Percentiles rank a stretch among this genome's conserved stretches.
Evolutionary conservation across 2,329 filamentous ascomycete genomes (phyloP).

Genomic region (Aspergillus chevalieri): DNA sequence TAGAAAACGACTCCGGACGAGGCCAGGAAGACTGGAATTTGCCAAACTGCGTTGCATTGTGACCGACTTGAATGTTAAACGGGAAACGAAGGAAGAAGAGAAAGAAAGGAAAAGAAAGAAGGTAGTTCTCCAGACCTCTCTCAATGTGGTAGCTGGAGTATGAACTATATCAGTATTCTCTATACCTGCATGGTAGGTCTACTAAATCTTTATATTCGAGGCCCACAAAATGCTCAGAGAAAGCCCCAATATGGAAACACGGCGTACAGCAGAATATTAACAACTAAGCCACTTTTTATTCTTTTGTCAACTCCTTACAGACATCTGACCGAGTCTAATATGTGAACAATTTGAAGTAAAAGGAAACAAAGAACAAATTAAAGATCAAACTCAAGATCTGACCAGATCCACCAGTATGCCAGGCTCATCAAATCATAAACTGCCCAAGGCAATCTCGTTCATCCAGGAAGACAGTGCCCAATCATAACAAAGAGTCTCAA

Average conservation of each 20-base stretch:
- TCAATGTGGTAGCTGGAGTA: too few species aligned
- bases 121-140: too few species aligned
- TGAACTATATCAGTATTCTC: too few species aligned
- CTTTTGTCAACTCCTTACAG: background rate
- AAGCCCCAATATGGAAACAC: too few species aligned
- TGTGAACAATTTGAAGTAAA: background rate
- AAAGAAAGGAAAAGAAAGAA: too few species aligned
- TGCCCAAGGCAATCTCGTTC: constrained; percentile 26
- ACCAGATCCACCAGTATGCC: constrained; percentile 1
- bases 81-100: too few species aligned
- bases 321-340: background rate
- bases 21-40: background rate
- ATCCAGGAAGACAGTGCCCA: constrained; percentile 23
- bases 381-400: background rate
- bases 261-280: background rate
- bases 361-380: background rate
- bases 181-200: too few species aligned
- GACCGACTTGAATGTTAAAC: background rate
- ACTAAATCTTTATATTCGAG: too few species aligned
- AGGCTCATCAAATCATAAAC: constrained; percentile 25
- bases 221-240: too few species aligned
- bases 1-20: background rate
- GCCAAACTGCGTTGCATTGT: background rate
- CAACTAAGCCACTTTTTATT: background rate
- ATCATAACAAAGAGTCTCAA: constrained; percentile 3